Evolutionary conservation across 805 yeast species (phyloP), one percentile per base, ranked within the genome.

Genomic region (Yarrowia divulgata): DNA sequence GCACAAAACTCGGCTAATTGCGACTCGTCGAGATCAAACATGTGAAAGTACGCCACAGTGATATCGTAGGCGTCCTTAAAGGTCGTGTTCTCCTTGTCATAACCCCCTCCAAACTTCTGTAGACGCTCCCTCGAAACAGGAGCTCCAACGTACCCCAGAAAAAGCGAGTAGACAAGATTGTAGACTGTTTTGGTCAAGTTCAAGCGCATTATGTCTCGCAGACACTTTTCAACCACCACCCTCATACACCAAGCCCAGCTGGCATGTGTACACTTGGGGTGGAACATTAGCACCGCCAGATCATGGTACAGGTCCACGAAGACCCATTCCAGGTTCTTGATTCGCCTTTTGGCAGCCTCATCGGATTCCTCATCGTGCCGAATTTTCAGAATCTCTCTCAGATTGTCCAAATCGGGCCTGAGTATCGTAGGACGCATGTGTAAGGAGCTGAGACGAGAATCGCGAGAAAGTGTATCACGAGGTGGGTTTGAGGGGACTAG

Each of bases 171-270:
- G 5, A 48, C 52, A 2, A 48, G n/a, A 14, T 14, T 13, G 10
- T 14, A 48, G 35, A 48, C 19, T 2, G 14, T 4, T 5, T 10
- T 39, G 40, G 6, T 39, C 16, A 39, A 13, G 7, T 8, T 16
- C 29, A 48, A 12, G n/a, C 6, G 9, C 55, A 49, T 49, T 5
- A 49, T 49, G 14, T 49, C 55, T 4, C 39, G 12, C 39, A 49
- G n/a, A n/a, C 55, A 49, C 39, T 32, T 49, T n/a, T 32, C 37
- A 6, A 49, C 55, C 9, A 49, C 34, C 10, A 49, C 39, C 16
- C 55, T 8, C 55, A 49, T 49, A 9, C 40, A 16, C 55, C 55
- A 49, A 6, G 39, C 55, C 55, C 55, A 49, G 39, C 34, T 8
- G 3, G 18, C 19, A 10, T 49, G 35, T 8, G 52, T 48, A 35